Percentiles rank a stretch among this genome's conserved stretches.
phyloP scores from a whole-genome alignment of 805 yeast genomes.

The Yamadazyma philogaea region DNA sequence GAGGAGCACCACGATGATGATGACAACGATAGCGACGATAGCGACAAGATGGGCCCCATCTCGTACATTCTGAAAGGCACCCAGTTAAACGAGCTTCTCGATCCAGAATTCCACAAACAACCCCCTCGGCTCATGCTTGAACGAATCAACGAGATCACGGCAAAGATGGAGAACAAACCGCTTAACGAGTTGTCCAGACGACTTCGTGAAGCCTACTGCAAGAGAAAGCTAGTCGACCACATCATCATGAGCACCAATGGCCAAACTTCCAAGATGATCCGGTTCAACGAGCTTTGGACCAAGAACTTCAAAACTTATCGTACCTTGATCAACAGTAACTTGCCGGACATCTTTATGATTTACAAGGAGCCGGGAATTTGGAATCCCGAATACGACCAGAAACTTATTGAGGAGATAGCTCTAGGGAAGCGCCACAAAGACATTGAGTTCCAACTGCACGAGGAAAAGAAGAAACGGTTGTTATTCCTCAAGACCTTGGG shows the following conservation, averaged over 20 bases:
- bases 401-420: constrained; percentile 1
- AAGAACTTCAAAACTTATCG: neutral
- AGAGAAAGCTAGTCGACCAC: constrained; percentile 16
- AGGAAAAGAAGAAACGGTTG: constrained; percentile 11
- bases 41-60: neutral
- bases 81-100: neutral
- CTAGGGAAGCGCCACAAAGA: constrained; percentile 2
- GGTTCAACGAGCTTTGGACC: constrained; percentile 14
- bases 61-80: neutral
- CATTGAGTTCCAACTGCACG: constrained; percentile 14
- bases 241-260: constrained; percentile 18
- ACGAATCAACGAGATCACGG: neutral
- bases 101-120: constrained; percentile 1
- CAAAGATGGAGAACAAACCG: neutral
- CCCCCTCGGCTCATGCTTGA: neutral
- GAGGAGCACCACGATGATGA: too few species aligned
- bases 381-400: constrained; percentile 15
- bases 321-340: too few species aligned
- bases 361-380: constrained; percentile 14
- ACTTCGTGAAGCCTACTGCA: constrained; percentile 17
- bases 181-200: neutral
- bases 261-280: constrained; percentile 11
- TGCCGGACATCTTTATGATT: too few species aligned
- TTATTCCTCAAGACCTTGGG: constrained; percentile 11
- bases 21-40: constrained; percentile 1